Evolutionary conservation across 2,329 filamentous ascomycete genomes (phyloP).

Genomic region (Chalaropsis thielavioides): DNA sequence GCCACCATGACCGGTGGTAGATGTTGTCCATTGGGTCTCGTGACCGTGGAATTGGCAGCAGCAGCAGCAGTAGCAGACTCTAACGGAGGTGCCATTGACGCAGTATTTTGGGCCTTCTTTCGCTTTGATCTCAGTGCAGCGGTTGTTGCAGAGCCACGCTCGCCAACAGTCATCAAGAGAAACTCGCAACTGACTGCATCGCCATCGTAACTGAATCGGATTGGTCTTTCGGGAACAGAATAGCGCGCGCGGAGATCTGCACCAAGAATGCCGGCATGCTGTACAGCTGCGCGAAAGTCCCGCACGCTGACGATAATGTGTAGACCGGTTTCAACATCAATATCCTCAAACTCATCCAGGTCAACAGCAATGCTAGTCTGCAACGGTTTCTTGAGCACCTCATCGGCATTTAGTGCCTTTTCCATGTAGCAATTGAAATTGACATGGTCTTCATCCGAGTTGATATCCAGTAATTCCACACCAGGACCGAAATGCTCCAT

Average conservation of each 20-base stretch:
- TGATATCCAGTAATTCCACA: slow-evolving; percentile 68
- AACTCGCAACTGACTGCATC: slow-evolving; percentile 61
- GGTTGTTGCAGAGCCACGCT: slow-evolving; percentile 33
- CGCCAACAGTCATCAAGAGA: slow-evolving; percentile 68
- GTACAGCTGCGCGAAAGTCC: slow-evolving; percentile 66
- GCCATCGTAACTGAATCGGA: slow-evolving; percentile 56
- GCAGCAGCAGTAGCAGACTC: slow-evolving; percentile 18
- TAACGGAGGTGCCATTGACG: slow-evolving; percentile 19
- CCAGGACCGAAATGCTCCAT: slow-evolving; percentile 70
- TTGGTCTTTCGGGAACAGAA: slow-evolving; percentile 54
- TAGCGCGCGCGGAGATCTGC: slow-evolving; percentile 54
- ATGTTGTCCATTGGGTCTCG: background rate
- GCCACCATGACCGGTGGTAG: background rate
- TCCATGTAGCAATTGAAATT: slow-evolving; percentile 74
- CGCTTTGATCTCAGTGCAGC: slow-evolving; percentile 35
- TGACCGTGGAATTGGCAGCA: background rate
- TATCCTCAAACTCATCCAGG: slow-evolving; percentile 61
- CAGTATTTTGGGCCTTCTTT: slow-evolving; percentile 7
- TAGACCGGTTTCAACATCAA: slow-evolving; percentile 57
- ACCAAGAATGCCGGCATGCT: slow-evolving; percentile 56
- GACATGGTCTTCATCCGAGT: slow-evolving; percentile 56
- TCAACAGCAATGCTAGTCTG: slow-evolving; percentile 68
- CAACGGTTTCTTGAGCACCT: slow-evolving; percentile 64
- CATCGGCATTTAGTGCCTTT: slow-evolving; percentile 54
- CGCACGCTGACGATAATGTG: slow-evolving; percentile 73